Evolutionary conservation across 75 land plant species (phyloP).

Genomic region (Cryptomeria japonica): DNA sequence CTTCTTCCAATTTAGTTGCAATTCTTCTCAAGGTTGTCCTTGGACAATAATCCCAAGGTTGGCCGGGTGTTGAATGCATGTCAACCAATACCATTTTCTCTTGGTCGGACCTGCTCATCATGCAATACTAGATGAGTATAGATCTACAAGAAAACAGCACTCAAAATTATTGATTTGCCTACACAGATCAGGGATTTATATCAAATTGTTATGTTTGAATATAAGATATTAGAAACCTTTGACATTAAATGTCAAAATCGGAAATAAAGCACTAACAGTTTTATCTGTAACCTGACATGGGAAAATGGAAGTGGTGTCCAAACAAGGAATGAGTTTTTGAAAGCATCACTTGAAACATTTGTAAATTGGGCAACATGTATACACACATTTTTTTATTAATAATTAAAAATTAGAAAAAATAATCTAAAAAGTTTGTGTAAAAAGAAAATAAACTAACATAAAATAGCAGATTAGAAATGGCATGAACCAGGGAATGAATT

Average conservation of each 20-base stretch:
- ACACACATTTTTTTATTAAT: not conserved
- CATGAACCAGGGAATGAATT: not conserved
- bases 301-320: not conserved
- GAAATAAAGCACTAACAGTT: not conserved
- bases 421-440: not conserved
- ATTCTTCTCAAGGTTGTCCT: slow-evolving; percentile 71
- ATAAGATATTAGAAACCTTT: not conserved
- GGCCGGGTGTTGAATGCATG: slow-evolving; percentile 81
- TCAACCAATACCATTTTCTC: slow-evolving; percentile 88
- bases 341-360: not conserved
- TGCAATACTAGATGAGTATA: slow-evolving; percentile 8
- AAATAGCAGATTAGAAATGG: not conserved
- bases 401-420: not conserved
- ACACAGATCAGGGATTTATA: not conserved
- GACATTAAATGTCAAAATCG: not conserved
- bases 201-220: not conserved
- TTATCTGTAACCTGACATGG: not conserved
- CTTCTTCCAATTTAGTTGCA: slow-evolving; percentile 55
- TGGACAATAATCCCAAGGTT: slow-evolving; percentile 93
- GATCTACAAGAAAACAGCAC: not conserved
- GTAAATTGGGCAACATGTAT: not conserved
- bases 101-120: slow-evolving; percentile 51
- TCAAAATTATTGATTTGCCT: not conserved
- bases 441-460: not conserved
- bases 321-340: not conserved